phyloP scores from a whole-genome alignment of 495 filamentous ascomycete genomes.

The Xylaria bambusicola region DNA sequence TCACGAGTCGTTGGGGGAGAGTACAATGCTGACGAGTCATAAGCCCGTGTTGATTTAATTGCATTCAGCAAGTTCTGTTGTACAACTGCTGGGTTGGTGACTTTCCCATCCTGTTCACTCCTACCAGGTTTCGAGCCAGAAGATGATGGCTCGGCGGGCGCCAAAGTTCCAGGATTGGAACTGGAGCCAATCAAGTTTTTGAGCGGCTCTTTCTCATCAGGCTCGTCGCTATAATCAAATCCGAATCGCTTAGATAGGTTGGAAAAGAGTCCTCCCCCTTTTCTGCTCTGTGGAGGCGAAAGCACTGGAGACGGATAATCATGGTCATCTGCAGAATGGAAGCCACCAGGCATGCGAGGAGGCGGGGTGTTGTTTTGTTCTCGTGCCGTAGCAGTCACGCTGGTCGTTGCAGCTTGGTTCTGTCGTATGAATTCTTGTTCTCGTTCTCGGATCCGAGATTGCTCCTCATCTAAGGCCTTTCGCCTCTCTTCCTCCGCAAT shows the following conservation, averaged over 20 bases:
- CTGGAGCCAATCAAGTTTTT: slow-evolving; percentile 40
- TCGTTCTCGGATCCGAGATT: slow-evolving; percentile 59
- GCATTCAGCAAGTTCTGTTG: slow-evolving; percentile 74
- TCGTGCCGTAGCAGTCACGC: slow-evolving; percentile 37
- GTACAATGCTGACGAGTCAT: slow-evolving; percentile 71
- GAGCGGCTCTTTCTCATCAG: slow-evolving; percentile 37
- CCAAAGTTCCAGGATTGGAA: slow-evolving; percentile 21
- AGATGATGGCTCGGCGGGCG: slow-evolving; percentile 22
- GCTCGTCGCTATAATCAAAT: slow-evolving; percentile 52
- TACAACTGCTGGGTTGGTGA: slow-evolving; percentile 57
- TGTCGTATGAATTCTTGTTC: slow-evolving; percentile 59
- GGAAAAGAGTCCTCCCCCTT: slow-evolving; percentile 60
- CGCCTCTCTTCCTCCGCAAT: slow-evolving; percentile 80
- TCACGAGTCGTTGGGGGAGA: slow-evolving; percentile 68
- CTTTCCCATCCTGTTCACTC: slow-evolving; percentile 40
- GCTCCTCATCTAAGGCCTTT: slow-evolving; percentile 76
- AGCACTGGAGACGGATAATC: slow-evolving; percentile 22
- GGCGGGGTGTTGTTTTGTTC: slow-evolving; percentile 34
- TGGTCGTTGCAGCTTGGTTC: slow-evolving; percentile 25
- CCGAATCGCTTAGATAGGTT: slow-evolving; percentile 65
- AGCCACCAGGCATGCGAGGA: slow-evolving; percentile 66
- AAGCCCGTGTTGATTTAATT: slow-evolving; percentile 76
- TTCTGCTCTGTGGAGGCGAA: slow-evolving; percentile 25
- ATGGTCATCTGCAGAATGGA: slow-evolving; percentile 59
- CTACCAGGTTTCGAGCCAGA: slow-evolving; percentile 26